Percentiles rank a stretch among this genome's conserved stretches.
Evolutionary conservation across 2,329 filamentous ascomycete genomes (phyloP).

Genomic region (Lojkania enalia): DNA sequence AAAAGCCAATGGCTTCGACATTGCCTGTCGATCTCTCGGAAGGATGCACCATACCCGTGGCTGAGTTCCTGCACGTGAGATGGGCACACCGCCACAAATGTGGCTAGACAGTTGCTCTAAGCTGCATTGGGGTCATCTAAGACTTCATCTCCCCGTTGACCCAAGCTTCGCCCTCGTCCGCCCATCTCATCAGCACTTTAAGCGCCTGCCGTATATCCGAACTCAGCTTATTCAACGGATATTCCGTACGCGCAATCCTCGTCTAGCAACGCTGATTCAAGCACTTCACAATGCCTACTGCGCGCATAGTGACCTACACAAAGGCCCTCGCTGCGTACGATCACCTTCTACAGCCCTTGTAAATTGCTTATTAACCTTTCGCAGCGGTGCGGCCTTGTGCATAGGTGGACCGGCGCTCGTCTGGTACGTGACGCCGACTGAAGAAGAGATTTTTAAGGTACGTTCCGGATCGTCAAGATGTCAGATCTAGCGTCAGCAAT

Average conservation of each 20-base stretch:
- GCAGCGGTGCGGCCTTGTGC: conserved; percentile 70
- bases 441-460: conserved; percentile 84
- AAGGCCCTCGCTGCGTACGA: conserved; percentile 42
- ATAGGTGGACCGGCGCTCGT: conserved; percentile 86
- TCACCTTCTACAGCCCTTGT: conserved; percentile 4
- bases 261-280: not conserved
- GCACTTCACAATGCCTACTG: conserved; percentile 26
- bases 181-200: not conserved
- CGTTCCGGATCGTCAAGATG: conserved; percentile 1
- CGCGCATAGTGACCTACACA: conserved; percentile 29
- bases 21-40: too few species aligned
- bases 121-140: not conserved
- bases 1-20: too few species aligned
- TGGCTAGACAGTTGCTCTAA: not conserved
- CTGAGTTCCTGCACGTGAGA: not conserved
- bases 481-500: conserved; percentile 2
- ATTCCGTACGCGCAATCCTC: not conserved
- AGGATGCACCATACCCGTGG: too few species aligned
- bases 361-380: conserved; percentile 22
- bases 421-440: conserved; percentile 76
- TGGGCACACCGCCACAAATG: not conserved
- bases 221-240: not conserved
- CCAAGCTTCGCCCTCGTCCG: not conserved
- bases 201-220: not conserved
- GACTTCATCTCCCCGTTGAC: not conserved